Evolutionary conservation across 352 stramenopile species (phyloP).

Genomic region (Pythium guiyangense): DNA sequence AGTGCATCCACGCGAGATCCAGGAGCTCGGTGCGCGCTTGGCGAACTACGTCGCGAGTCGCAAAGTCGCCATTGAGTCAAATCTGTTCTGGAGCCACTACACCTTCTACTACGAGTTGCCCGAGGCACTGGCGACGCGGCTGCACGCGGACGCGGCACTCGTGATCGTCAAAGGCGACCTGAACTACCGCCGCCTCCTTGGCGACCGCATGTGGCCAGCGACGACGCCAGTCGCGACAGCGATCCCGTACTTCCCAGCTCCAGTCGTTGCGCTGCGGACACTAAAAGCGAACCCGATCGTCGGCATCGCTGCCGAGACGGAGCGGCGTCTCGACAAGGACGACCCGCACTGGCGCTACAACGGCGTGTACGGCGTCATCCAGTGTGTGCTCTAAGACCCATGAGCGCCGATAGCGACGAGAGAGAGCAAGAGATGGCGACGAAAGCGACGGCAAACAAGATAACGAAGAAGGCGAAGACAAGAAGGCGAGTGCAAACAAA

Average conservation of each 20-base stretch:
- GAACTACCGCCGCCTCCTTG: slow-evolving; percentile 95
- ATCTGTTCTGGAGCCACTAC: slow-evolving; percentile 71
- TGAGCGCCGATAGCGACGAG: background rate
- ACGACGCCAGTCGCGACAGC: slow-evolving; percentile 83
- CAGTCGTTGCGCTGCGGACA: slow-evolving; percentile 67
- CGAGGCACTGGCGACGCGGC: slow-evolving; percentile 17
- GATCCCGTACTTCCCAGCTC: slow-evolving; percentile 62
- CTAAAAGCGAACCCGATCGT: slow-evolving; percentile 72
- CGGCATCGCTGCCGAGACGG: slow-evolving; percentile 36
- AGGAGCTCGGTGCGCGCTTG: slow-evolving; percentile 44
- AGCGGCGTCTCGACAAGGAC: slow-evolving; percentile 38
- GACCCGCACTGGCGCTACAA: slow-evolving; percentile 65
- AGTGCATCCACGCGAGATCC: slow-evolving; percentile 29
- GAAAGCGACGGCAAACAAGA: background rate
- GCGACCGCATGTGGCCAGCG: slow-evolving; percentile 90
- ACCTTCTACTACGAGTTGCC: slow-evolving; percentile 75
- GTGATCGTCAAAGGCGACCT: slow-evolving; percentile 97
- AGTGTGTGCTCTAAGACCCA: slow-evolving; percentile 31
- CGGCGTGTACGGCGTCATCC: slow-evolving; percentile 64
- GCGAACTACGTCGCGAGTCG: slow-evolving; percentile 22
- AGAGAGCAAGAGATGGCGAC: background rate
- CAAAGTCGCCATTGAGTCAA: slow-evolving; percentile 17
- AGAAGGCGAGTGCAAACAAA: background rate
- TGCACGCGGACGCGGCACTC: slow-evolving; percentile 52
- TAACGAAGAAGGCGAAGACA: background rate